phyloP scores from a whole-genome alignment of 1,284 basidiomycete species.

The Phlebopus sp. region DNA sequence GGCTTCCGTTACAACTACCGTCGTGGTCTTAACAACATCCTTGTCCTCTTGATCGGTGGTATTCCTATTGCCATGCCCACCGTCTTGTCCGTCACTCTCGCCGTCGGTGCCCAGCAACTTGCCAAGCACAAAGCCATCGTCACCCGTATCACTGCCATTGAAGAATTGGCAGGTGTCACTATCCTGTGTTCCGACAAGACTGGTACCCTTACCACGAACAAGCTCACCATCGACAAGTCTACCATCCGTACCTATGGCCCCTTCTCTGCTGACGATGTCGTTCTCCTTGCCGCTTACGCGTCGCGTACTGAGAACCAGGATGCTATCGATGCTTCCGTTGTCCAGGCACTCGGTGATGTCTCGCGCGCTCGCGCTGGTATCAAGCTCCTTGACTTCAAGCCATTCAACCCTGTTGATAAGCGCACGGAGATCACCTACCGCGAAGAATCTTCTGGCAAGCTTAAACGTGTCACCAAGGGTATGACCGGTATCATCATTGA shows the following conservation, averaged over 20 bases:
- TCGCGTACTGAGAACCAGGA: constrained; percentile 99
- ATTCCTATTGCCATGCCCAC: constrained; percentile 99
- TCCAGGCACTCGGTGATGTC: constrained; percentile 75
- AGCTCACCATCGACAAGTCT: constrained; percentile 94
- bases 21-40: constrained; percentile 93
- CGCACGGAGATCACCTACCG: constrained; percentile 98
- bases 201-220: constrained; percentile 97
- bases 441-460: constrained; percentile 89
- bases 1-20: constrained; percentile 89
- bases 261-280: constrained; percentile 87
- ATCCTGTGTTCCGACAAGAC: constrained; percentile 98
- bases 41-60: constrained; percentile 97
- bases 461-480: constrained; percentile 99
- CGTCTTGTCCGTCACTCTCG: constrained; percentile 93
- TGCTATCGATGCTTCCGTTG: constrained; percentile 90
- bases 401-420: constrained; percentile 99
- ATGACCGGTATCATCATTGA: constrained; percentile 98
- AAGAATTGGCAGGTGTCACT: constrained; percentile 95
- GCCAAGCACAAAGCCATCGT: constrained; percentile 99
- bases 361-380: constrained; percentile 84
- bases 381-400: constrained; percentile 97
- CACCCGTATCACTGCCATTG: constrained; percentile 97
- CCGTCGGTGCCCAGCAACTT: constrained; percentile 96
- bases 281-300: constrained; percentile 91
- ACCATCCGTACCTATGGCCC: constrained; percentile 91